Evolutionary conservation across 306 rosid genomes (phyloP).

Genomic region (Vicia villosa): DNA sequence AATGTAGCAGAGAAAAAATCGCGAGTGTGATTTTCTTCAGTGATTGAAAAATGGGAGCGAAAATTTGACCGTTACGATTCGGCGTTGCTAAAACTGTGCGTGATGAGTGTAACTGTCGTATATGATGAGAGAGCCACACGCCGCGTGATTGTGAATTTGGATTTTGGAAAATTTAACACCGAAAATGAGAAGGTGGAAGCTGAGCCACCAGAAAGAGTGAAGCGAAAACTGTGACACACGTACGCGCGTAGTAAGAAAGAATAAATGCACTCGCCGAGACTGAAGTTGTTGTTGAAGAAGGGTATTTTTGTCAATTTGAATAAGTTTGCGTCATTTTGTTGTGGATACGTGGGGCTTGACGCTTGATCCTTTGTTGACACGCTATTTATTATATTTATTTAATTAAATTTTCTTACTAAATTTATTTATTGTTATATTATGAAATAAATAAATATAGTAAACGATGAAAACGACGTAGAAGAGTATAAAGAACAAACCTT

Average conservation of each 20-base stretch:
- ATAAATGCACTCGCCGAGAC: slow-evolving; percentile 35
- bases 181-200: slow-evolving; percentile 19
- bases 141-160: slow-evolving; percentile 37
- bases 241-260: slow-evolving; percentile 41
- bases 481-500: slow-evolving; percentile 19
- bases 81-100: not conserved
- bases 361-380: slow-evolving; percentile 31
- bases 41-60: slow-evolving; percentile 31
- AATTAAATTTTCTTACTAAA: too few species aligned
- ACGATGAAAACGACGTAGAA: slow-evolving; percentile 34
- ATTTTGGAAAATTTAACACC: slow-evolving; percentile 24
- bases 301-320: slow-evolving; percentile 32
- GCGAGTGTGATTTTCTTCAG: not conserved
- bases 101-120: slow-evolving; percentile 64
- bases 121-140: slow-evolving; percentile 11
- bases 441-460: slow-evolving; percentile 6
- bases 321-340: slow-evolving; percentile 4
- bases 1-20: slow-evolving; percentile 8
- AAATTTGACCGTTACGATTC: slow-evolving; percentile 59
- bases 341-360: slow-evolving; percentile 16
- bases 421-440: not conserved
- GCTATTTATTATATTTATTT: not conserved
- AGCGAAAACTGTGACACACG: not conserved
- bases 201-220: slow-evolving; percentile 17
- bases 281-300: slow-evolving; percentile 7